These are phyloP conservation scores for Cruciata laevipes DNA, from an alignment of 257 asterid genomes.

Conservation along the genomic window DNA sequence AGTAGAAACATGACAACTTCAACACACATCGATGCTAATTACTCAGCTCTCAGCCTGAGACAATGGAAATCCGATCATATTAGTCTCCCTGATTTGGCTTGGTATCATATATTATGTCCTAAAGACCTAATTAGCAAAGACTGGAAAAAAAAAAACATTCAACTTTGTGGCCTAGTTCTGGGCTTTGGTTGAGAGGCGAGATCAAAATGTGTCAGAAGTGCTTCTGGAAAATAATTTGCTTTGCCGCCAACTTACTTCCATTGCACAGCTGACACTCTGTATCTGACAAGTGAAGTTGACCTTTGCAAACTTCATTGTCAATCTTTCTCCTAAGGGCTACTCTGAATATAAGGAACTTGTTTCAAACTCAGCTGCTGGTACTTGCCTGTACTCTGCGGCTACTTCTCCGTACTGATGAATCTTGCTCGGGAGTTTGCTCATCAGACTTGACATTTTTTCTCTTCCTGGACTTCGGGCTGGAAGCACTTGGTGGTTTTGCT, in stretches of 20 bases:
- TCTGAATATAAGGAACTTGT: not conserved
- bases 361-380: conserved; percentile 18
- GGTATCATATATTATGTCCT: not conserved
- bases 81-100: no score
- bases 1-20: no score
- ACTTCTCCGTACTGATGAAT: conserved; percentile 22
- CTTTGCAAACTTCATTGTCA: not conserved
- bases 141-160: not conserved
- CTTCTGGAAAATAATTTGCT: not conserved
- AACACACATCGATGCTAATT: not conserved
- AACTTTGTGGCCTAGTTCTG: not conserved
- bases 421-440: conserved; percentile 15
- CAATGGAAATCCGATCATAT: no score
- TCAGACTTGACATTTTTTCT: conserved; percentile 17
- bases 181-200: not conserved
- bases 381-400: conserved; percentile 24
- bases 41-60: no score
- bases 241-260: no score
- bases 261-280: not conserved
- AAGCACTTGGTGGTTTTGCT: conserved; percentile 11
- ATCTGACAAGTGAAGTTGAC: conserved; percentile 2
- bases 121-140: not conserved
- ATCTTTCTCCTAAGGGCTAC: not conserved
- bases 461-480: conserved; percentile 21
- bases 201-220: not conserved